These are phyloP conservation scores for Phytopythium boreale DNA, from an alignment of 352 stramenopile species.

Conservation along the genomic window DNA sequence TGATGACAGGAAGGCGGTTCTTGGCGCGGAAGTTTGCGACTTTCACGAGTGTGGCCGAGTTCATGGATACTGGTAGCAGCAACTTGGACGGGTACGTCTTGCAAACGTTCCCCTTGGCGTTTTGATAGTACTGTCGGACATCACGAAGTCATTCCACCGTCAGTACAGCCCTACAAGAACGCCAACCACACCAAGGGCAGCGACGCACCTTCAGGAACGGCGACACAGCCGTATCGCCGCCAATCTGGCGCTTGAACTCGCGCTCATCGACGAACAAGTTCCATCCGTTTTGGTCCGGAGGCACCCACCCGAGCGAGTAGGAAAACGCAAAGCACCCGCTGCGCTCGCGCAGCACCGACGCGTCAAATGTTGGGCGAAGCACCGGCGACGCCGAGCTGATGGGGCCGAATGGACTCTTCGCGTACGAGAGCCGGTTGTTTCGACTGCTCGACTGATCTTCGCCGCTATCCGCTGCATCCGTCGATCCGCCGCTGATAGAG, in stretches of 20 bases:
- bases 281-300: conserved; percentile 65
- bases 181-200: neutral
- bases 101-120: conserved; percentile 76
- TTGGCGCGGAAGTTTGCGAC: conserved; percentile 84
- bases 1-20: conserved; percentile 84
- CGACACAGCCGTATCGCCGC: conserved; percentile 45
- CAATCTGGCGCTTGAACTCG: conserved; percentile 80
- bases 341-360: conserved; percentile 34
- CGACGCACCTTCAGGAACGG: conserved; percentile 64
- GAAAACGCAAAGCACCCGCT: conserved; percentile 72
- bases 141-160: neutral
- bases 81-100: conserved; percentile 81
- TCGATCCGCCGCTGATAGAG: conserved; percentile 2
- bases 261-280: conserved; percentile 69
- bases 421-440: conserved; percentile 7
- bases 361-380: conserved; percentile 29
- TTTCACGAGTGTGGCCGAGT: conserved; percentile 55
- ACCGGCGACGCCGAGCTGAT: conserved; percentile 34
- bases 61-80: conserved; percentile 71
- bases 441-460: neutral
- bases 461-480: neutral
- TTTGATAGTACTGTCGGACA: conserved; percentile 65
- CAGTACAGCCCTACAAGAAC: neutral
- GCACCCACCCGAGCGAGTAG: conserved; percentile 39
- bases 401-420: conserved; percentile 20